Percentiles rank a stretch among this genome's conserved stretches.
Evolutionary conservation across 2,329 filamentous ascomycete genomes (phyloP).

Genomic region (Cercospora zeae-maydis): DNA sequence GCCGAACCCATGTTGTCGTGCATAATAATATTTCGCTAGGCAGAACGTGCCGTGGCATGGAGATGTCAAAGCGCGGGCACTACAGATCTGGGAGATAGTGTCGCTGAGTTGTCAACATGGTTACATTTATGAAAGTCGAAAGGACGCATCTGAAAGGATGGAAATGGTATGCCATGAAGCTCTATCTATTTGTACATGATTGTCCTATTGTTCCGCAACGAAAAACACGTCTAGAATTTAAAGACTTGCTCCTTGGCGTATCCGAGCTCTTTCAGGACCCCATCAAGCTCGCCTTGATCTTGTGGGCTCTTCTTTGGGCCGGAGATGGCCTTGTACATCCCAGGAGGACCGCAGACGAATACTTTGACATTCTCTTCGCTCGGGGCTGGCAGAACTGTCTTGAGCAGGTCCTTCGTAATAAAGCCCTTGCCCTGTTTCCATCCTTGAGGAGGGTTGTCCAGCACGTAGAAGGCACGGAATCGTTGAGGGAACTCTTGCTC

Average conservation of each 20-base stretch:
- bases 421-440: constrained; percentile 76
- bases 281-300: constrained; percentile 87
- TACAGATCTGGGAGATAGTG: not conserved
- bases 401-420: constrained; percentile 87
- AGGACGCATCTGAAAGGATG: too few species aligned
- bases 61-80: not conserved
- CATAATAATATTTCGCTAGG: not conserved
- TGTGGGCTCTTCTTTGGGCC: constrained; percentile 86
- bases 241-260: constrained; percentile 87
- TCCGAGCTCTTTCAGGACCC: constrained; percentile 77
- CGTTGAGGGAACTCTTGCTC: constrained; percentile 95
- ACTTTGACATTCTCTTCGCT: constrained; percentile 91
- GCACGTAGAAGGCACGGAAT: constrained; percentile 91
- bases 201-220: not conserved
- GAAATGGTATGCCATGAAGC: not conserved
- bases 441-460: constrained; percentile 76
- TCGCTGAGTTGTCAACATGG: not conserved
- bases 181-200: constrained; percentile 20
- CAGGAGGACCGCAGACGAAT: constrained; percentile 91
- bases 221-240: constrained; percentile 69
- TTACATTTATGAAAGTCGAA: not conserved
- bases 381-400: constrained; percentile 90
- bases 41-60: not conserved
- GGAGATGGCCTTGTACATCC: constrained; percentile 87
- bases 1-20: not conserved